Evolutionary conservation across 1,284 basidiomycete genomes (phyloP).

Genomic region (Anthracocystis panici-leucophaei): DNA sequence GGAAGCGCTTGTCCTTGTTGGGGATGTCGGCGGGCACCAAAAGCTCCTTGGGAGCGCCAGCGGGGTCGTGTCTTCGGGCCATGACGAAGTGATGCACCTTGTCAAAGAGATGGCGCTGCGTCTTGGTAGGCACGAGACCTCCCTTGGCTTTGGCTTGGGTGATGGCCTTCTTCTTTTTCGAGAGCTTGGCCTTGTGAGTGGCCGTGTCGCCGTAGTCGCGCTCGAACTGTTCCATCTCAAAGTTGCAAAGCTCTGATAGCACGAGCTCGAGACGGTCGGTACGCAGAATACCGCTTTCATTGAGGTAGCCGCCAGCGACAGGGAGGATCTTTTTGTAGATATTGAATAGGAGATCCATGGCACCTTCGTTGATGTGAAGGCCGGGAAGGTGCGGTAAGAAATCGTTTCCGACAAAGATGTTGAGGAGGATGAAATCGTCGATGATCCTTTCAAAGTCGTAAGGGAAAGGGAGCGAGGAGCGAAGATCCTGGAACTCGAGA

Average conservation of each 20-base stretch:
- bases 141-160: slow-evolving; percentile 81
- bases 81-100: slow-evolving; percentile 81
- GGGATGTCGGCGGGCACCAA: slow-evolving; percentile 47
- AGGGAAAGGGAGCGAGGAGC: slow-evolving; percentile 72
- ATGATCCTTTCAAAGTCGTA: slow-evolving; percentile 92
- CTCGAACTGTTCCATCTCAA: slow-evolving; percentile 90
- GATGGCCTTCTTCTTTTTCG: slow-evolving; percentile 76
- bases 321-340: slow-evolving; percentile 94
- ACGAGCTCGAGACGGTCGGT: slow-evolving; percentile 85
- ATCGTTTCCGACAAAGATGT: slow-evolving; percentile 97
- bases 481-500: slow-evolving; percentile 81
- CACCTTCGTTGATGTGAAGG: slow-evolving; percentile 97
- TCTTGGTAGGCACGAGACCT: slow-evolving; percentile 41
- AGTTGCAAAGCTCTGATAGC: slow-evolving; percentile 85
- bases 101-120: slow-evolving; percentile 45
- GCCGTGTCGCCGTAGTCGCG: slow-evolving; percentile 87
- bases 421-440: slow-evolving; percentile 96
- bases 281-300: slow-evolving; percentile 87
- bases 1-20: slow-evolving; percentile 56
- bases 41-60: slow-evolving; percentile 52
- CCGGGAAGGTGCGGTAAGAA: slow-evolving; percentile 96
- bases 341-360: slow-evolving; percentile 88
- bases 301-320: slow-evolving; percentile 88
- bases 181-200: slow-evolving; percentile 62
- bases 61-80: slow-evolving; percentile 80